phyloP scores from a whole-genome alignment of 441 rosid species.

The Lepidium campestre region DNA sequence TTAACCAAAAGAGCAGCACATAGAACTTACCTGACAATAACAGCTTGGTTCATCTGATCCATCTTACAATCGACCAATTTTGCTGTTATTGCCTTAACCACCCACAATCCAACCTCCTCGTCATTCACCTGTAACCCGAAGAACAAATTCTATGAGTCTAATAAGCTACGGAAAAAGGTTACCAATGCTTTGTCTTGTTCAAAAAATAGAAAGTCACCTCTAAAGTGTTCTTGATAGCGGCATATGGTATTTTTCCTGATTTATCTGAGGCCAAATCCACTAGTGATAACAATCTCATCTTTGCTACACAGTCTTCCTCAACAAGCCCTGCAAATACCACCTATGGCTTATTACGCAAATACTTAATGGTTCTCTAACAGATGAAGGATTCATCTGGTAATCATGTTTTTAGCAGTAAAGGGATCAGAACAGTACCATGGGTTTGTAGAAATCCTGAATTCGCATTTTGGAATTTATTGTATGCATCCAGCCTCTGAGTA shows the following conservation, averaged over 20 bases:
- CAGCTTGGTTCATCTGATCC: slow-evolving; percentile 92
- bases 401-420: background rate
- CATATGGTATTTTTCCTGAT: slow-evolving; percentile 70
- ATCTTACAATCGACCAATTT: slow-evolving; percentile 78
- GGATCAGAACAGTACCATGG: slow-evolving; percentile 42
- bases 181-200: background rate
- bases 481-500: slow-evolving; percentile 72
- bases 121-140: slow-evolving; percentile 49
- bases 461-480: slow-evolving; percentile 67
- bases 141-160: slow-evolving; percentile 1
- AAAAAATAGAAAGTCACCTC: slow-evolving; percentile 38
- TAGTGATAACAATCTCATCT: slow-evolving; percentile 90
- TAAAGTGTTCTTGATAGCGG: slow-evolving; percentile 64
- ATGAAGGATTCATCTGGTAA: background rate
- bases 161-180: slow-evolving; percentile 14
- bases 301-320: slow-evolving; percentile 83
- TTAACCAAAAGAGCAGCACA: background rate
- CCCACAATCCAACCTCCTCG: slow-evolving; percentile 81
- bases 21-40: slow-evolving; percentile 57
- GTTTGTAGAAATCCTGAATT: slow-evolving; percentile 60
- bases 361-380: background rate
- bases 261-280: slow-evolving; percentile 72
- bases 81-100: slow-evolving; percentile 81
- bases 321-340: slow-evolving; percentile 54
- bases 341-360: background rate